phyloP scores from a whole-genome alignment of 768 basidiomycete species.

The Hypholoma sublateritium region DNA sequence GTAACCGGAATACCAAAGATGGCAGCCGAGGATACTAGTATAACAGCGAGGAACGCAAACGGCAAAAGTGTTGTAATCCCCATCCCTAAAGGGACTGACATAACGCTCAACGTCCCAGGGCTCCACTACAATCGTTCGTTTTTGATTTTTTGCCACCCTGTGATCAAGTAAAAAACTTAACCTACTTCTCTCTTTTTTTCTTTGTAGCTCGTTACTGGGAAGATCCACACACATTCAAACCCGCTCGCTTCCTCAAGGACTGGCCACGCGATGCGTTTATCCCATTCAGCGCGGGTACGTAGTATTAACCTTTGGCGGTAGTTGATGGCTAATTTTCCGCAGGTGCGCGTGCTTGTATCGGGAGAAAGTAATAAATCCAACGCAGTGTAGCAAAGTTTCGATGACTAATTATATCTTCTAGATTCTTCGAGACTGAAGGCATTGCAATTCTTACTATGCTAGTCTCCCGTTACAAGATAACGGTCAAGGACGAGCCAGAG shows the following conservation, averaged over 20 bases:
- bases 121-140: conserved; percentile 53
- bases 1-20: conserved; percentile 42
- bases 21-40: conserved; percentile 45
- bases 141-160: not conserved
- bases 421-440: conserved; percentile 54
- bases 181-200: too few species aligned
- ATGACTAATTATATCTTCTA: conserved; percentile 14
- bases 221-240: conserved; percentile 46
- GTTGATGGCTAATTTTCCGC: not conserved
- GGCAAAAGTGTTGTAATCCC: conserved; percentile 39
- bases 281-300: conserved; percentile 46
- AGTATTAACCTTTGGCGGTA: not conserved
- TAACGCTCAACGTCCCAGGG: conserved; percentile 38
- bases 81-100: conserved; percentile 40
- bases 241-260: conserved; percentile 49
- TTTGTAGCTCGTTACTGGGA: conserved; percentile 53
- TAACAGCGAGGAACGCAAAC: conserved; percentile 30
- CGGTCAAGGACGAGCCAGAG: conserved; percentile 49
- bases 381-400: too few species aligned
- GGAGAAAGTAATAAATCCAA: conserved; percentile 16
- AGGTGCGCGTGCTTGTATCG: conserved; percentile 24
- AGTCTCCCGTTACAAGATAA: conserved; percentile 44
- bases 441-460: conserved; percentile 52
- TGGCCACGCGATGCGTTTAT: conserved; percentile 55
- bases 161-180: not conserved